Conservation (phyloP, 805 yeast species). For the Saccharomycopsis amapae region DNA sequence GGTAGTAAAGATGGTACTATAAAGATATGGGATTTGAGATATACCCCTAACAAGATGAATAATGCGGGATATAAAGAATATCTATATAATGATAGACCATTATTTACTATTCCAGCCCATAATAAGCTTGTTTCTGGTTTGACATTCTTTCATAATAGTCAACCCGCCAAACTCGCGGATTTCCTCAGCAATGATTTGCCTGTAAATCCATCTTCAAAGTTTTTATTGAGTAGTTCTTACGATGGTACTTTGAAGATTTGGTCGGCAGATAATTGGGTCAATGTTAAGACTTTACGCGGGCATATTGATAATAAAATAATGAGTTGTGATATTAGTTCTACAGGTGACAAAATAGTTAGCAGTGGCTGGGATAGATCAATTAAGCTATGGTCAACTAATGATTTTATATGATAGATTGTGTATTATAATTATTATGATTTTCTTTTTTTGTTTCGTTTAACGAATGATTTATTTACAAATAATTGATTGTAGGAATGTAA, state of each 20-base stretch:
- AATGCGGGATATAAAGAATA: conserved; percentile 13
- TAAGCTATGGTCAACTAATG: conserved; percentile 36
- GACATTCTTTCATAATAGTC: conserved; percentile 36
- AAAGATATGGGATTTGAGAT: conserved; percentile 81
- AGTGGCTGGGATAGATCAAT: conserved; percentile 84
- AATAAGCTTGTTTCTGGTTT: conserved; percentile 63
- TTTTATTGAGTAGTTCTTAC: conserved; percentile 56
- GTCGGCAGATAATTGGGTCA: conserved; percentile 66
- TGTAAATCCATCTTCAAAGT: conserved; percentile 35
- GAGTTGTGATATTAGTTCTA: conserved; percentile 50
- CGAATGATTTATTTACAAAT: too few relatives aligned
- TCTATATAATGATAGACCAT: conserved; percentile 16
- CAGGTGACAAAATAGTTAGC: conserved; percentile 42
- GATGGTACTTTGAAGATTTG: conserved; percentile 61
- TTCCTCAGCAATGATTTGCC: conserved; percentile 27
- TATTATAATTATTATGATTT: too few relatives aligned
- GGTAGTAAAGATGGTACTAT: conserved; percentile 80
- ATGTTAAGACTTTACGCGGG: conserved; percentile 43
- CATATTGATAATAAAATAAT: conserved; percentile 61
- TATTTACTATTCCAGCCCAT: conserved; percentile 63
- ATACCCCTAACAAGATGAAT: conserved; percentile 28
- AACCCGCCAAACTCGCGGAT: conserved; percentile 24
- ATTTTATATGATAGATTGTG: neutral
- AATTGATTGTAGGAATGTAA: neutral
- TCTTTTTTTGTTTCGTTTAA: too few relatives aligned